Conservation (phyloP, 306 rosid genomes). For the Vigna radiata region DNA sequence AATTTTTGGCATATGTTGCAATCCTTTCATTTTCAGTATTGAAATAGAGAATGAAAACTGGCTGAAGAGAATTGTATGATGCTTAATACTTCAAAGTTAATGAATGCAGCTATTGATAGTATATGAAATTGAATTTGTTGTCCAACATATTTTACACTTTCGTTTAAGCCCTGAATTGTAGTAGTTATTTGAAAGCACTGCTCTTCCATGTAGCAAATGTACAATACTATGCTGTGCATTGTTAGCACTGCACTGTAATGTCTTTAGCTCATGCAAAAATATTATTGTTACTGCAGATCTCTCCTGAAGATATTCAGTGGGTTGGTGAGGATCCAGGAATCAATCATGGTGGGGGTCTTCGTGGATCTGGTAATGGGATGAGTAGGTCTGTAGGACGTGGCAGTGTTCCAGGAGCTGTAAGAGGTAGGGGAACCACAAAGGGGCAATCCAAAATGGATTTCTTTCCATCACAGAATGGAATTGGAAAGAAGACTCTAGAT, state of each 20-base stretch:
- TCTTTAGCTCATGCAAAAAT: slow-evolving; percentile 38
- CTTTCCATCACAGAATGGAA: slow-evolving; percentile 77
- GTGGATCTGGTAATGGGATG: slow-evolving; percentile 71
- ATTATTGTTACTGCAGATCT: slow-evolving; percentile 64
- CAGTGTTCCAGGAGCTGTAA: slow-evolving; percentile 65
- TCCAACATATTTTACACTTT: background rate
- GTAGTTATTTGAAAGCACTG: slow-evolving; percentile 18
- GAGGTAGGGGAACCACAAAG: slow-evolving; percentile 82
- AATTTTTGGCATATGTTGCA: background rate
- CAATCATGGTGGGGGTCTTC: slow-evolving; percentile 64
- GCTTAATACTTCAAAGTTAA: background rate
- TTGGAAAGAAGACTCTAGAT: slow-evolving; percentile 72
- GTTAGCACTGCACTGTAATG: background rate
- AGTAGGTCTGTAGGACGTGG: slow-evolving; percentile 69
- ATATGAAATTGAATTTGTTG: background rate
- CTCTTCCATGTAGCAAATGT: slow-evolving; percentile 25
- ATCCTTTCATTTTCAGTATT: slow-evolving; percentile 9
- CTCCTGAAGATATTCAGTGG: slow-evolving; percentile 92
- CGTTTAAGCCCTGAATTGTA: slow-evolving; percentile 3
- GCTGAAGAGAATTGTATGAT: background rate
- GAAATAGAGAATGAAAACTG: slow-evolving; percentile 2
- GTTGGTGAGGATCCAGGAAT: slow-evolving; percentile 90
- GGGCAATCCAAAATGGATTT: slow-evolving; percentile 80
- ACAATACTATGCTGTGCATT: background rate
- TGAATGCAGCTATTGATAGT: slow-evolving; percentile 23